A percentile compares a stretch with the other conserved stretches of the same genome.
Evolutionary conservation across 768 basidiomycete species (phyloP).

Genomic region (Boletales sp.): DNA sequence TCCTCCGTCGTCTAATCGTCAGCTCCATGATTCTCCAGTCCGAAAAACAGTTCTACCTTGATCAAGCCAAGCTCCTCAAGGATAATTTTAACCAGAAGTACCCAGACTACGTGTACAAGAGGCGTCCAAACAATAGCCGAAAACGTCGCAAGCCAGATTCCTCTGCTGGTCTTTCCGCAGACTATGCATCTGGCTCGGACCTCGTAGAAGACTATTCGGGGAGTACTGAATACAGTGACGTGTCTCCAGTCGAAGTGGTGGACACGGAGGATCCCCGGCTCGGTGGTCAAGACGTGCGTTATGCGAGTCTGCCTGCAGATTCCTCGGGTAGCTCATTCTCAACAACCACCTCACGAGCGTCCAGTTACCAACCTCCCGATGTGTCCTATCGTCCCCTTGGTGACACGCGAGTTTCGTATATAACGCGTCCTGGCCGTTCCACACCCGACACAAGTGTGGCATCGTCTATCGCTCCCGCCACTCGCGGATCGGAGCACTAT

Average conservation of each 20-base stretch:
- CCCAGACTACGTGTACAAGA: conserved; percentile 87
- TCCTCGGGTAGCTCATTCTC: conserved; percentile 12
- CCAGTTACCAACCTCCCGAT: conserved; percentile 26
- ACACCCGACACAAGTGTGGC: conserved; percentile 24
- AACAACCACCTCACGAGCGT: conserved; percentile 12
- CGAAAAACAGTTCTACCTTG: conserved; percentile 85
- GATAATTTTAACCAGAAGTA: conserved; percentile 83
- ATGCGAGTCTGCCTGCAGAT: conserved; percentile 22
- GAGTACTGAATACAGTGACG: conserved; percentile 34
- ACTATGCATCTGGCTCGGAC: conserved; percentile 30
- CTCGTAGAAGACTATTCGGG: conserved; percentile 29
- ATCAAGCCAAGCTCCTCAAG: conserved; percentile 82
- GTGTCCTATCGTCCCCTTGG: conserved; percentile 22
- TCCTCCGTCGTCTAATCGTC: conserved; percentile 13
- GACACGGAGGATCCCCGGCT: conserved; percentile 21
- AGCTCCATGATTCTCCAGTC: conserved; percentile 37
- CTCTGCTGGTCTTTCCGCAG: conserved; percentile 26
- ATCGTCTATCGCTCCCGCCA: conserved; percentile 19
- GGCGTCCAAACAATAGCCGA: conserved; percentile 84
- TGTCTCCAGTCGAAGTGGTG: conserved; percentile 36
- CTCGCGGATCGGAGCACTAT: conserved; percentile 27
- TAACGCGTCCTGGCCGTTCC: conserved; percentile 22
- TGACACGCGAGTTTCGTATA: conserved; percentile 26
- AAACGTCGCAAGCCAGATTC: conserved; percentile 49
- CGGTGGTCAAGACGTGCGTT: conserved; percentile 18